A percentile compares a stretch with the other conserved stretches of the same genome.
These are phyloP conservation scores for Aurantiochytrium sp. DNA, from an alignment of 108 stramenopile genomes.

Conservation along the genomic window DNA sequence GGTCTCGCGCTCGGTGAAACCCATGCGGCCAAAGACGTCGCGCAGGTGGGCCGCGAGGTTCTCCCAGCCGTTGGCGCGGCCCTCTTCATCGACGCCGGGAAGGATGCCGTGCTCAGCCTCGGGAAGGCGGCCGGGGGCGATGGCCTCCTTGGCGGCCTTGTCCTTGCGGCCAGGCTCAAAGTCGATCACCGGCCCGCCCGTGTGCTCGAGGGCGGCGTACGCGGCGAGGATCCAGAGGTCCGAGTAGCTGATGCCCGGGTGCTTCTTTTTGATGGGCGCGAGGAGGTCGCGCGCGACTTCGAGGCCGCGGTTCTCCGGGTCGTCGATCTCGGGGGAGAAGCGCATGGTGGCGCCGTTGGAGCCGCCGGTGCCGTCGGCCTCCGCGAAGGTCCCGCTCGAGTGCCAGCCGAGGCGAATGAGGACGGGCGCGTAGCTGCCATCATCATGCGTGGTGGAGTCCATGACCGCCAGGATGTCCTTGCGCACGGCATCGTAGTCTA, in stretches of 20 bases:
- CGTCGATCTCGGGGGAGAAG: conserved; percentile 78
- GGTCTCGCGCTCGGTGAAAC: conserved; percentile 78
- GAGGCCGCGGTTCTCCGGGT: conserved; percentile 87
- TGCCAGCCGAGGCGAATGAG: conserved; percentile 94
- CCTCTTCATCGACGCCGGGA: conserved; percentile 47
- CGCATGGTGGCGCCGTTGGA: conserved; percentile 87
- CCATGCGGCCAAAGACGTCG: conserved; percentile 83
- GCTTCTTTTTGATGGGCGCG: conserved; percentile 80
- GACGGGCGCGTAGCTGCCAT: conserved; percentile 53
- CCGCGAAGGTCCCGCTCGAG: conserved; percentile 75
- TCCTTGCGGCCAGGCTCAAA: conserved; percentile 63
- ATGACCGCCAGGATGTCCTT: not conserved
- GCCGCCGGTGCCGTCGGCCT: conserved; percentile 67
- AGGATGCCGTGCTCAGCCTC: conserved; percentile 47
- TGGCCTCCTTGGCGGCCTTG: not conserved
- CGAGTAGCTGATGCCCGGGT: conserved; percentile 79
- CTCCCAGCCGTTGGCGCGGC: conserved; percentile 56
- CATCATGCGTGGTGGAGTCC: not conserved
- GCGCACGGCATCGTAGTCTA: conserved; percentile 8
- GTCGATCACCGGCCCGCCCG: conserved; percentile 73
- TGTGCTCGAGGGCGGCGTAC: conserved; percentile 65
- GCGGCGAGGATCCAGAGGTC: conserved; percentile 91
- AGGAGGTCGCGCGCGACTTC: conserved; percentile 66
- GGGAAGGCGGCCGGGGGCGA: not conserved
- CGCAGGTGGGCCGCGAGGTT: conserved; percentile 51